phyloP scores from a whole-genome alignment of 202 grass and related monocot species.

The Zizania palustris region DNA sequence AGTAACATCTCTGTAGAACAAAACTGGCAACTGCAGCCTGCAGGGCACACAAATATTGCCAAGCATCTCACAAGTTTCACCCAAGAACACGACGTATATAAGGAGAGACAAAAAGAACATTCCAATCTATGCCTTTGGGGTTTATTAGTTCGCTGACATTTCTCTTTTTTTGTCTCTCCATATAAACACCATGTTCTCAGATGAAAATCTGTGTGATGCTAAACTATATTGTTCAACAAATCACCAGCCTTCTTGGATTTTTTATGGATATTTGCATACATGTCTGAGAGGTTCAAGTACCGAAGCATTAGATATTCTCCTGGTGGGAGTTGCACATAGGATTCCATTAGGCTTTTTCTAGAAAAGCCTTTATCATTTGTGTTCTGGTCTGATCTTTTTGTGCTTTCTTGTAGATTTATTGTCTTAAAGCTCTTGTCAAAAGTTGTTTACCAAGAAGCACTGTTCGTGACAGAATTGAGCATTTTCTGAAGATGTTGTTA shows the following conservation, averaged over 20 bases:
- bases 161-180: not conserved
- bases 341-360: not conserved
- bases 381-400: slow-evolving; percentile 39
- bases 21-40: not conserved
- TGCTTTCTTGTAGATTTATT: slow-evolving; percentile 69
- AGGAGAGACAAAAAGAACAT: not conserved
- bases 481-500: slow-evolving; percentile 65
- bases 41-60: not conserved
- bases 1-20: slow-evolving; percentile 7
- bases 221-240: not conserved
- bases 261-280: not conserved
- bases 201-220: not conserved
- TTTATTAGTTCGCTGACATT: not conserved
- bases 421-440: slow-evolving; percentile 82
- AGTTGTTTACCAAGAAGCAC: slow-evolving; percentile 68
- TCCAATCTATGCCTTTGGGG: not conserved
- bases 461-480: slow-evolving; percentile 45
- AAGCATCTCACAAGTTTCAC: not conserved
- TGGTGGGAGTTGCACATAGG: slow-evolving; percentile 3
- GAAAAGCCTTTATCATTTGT: slow-evolving; percentile 10
- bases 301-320: not conserved
- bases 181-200: not conserved
- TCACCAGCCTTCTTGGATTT: not conserved
- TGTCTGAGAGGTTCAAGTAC: not conserved
- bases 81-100: not conserved